A percentile compares a stretch with the other conserved stretches of the same genome.
phyloP scores from a whole-genome alignment of 345 rosid species.

The Boechera stricta region DNA sequence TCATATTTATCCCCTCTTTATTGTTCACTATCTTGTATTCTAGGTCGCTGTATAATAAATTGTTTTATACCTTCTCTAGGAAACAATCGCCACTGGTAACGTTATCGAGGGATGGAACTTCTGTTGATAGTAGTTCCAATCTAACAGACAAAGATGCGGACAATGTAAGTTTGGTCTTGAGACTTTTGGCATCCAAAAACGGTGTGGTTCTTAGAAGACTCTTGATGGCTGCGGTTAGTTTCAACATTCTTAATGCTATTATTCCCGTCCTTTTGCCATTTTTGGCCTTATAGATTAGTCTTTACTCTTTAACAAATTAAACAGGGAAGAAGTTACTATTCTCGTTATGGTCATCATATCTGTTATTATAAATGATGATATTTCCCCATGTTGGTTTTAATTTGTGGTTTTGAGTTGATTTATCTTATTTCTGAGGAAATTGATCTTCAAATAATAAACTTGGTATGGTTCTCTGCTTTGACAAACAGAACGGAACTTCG shows the following conservation, averaged over 20 bases:
- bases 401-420: neutral
- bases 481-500: conserved; percentile 81
- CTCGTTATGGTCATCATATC: neutral
- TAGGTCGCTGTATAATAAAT: conserved; percentile 15
- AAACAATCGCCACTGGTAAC: conserved; percentile 48
- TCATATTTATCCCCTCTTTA: neutral
- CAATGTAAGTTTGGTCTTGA: conserved; percentile 59
- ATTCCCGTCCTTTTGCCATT: neutral
- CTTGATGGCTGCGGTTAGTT: conserved; percentile 88
- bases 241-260: conserved; percentile 18
- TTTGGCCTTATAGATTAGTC: neutral
- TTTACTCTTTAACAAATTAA: conserved; percentile 4
- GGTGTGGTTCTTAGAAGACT: conserved; percentile 85
- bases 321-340: neutral
- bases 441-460: neutral
- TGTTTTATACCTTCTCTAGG: conserved; percentile 51
- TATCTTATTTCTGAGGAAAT: neutral
- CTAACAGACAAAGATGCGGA: conserved; percentile 52
- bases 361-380: neutral
- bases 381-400: neutral
- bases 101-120: conserved; percentile 50
- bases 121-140: conserved; percentile 46
- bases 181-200: conserved; percentile 74
- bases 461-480: conserved; percentile 34
- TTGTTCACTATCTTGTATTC: neutral